Evolutionary conservation across 2,329 filamentous ascomycete genomes (phyloP), one percentile per base, ranked within the genome.

Genomic region (Penicillium crustosum): DNA sequence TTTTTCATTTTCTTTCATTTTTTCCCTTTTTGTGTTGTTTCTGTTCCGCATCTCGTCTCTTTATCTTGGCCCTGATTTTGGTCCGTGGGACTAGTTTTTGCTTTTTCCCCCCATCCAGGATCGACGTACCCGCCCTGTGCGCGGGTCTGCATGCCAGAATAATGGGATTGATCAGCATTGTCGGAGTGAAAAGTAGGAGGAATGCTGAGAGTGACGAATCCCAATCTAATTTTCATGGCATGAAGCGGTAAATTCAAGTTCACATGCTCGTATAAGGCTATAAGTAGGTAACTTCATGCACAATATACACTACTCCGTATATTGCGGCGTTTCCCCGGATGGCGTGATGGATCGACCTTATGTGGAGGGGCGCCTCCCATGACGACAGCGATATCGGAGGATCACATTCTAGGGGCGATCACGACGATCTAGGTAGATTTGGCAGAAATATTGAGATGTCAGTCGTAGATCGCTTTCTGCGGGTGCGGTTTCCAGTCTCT

Each of bases 331-430:
- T 49, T 50, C 47, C 58, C 58, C 19, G 21, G 41, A 61, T 62
- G 60, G 59, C 58, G 62, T 60, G 58, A 61, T 56, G 44, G 49
- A 36, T 53, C 49, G 33, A 31, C 39, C 29, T 39, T 27, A 17
- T 41, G 21, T 45, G 21, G 29, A 45, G 49, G 33, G 19, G 41
- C n/a, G 44, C 43, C 43, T 6, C 9, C 9, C 15, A 53, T 45
- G 41, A 27, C 12, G 41, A 53, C 29, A 47, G 63, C 64, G 62
- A 66, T 65, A 60, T 66, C 64, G 64, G 64, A 65, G 53, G 38
- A 53, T 47, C 23, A 6, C 2, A 41, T 35, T 27, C 29, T 41
- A 21, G 15, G 21, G 52, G 51, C 53, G 57, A 59, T 59, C 48
- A 25, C 23, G 53, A 45, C 36, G 53, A 52, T 45, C 47, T 13